Evolutionary conservation across 495 filamentous ascomycete genomes (phyloP).

Genomic region (Achaetomiella virescens): DNA sequence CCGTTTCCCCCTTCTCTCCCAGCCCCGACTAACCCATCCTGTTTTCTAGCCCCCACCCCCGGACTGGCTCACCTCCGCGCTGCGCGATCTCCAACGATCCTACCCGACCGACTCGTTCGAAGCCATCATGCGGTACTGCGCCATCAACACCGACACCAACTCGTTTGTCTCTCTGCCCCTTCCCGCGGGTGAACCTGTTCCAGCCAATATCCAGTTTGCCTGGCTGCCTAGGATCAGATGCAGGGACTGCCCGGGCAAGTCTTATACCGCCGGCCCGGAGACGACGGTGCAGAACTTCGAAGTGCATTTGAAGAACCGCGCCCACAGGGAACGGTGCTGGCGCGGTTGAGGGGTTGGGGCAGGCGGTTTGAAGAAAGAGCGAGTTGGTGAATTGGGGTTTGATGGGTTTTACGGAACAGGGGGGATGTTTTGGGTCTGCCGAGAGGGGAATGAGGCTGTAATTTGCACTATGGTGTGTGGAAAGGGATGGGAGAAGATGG

Average conservation of each 20-base stretch:
- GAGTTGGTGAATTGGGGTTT: too few relatives aligned
- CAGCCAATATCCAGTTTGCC: constrained; percentile 57
- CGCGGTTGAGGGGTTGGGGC: not conserved
- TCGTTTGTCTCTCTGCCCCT: constrained; percentile 44
- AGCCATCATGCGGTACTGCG: constrained; percentile 76
- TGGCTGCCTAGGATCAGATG: constrained; percentile 84
- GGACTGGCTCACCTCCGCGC: constrained; percentile 65
- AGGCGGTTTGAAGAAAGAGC: not conserved
- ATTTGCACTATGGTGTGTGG: too few relatives aligned
- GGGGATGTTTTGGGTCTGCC: too few relatives aligned
- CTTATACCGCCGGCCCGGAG: constrained; percentile 83
- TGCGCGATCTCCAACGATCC: constrained; percentile 53
- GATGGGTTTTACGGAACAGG: too few relatives aligned
- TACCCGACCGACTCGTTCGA: constrained; percentile 80
- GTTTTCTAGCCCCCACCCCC: constrained; percentile 63
- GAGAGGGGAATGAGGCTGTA: too few relatives aligned
- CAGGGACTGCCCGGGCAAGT: constrained; percentile 84
- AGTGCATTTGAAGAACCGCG: constrained; percentile 74
- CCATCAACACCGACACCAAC: constrained; percentile 62
- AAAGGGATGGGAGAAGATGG: too few relatives aligned
- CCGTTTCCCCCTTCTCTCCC: too few relatives aligned
- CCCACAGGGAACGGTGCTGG: constrained; percentile 66
- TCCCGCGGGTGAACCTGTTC: constrained; percentile 37
- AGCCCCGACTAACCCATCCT: not conserved
- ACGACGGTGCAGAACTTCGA: constrained; percentile 84